A percentile compares a stretch with the other conserved stretches of the same genome.
Conservation (phyloP, 306 rosid species). For the Quercus cerris region DNA sequence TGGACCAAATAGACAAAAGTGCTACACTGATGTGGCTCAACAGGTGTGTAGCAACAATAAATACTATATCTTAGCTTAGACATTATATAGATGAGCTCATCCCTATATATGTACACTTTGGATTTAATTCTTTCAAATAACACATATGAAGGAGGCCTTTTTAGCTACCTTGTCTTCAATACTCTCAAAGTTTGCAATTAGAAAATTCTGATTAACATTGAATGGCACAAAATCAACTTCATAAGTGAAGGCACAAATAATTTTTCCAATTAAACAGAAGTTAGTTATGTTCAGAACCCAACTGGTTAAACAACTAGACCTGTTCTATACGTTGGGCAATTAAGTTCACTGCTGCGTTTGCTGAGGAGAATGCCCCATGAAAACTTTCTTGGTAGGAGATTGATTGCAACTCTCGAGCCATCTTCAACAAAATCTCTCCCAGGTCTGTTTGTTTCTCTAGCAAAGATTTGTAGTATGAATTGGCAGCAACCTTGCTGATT, state of each 20-base stretch:
- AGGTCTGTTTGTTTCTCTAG: constrained; percentile 58
- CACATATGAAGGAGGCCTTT: too few relatives aligned
- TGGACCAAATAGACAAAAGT: too few relatives aligned
- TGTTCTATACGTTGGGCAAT: constrained; percentile 64
- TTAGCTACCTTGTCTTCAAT: not conserved
- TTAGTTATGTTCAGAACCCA: not conserved
- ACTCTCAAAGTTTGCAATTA: not conserved
- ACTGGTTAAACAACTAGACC: constrained; percentile 3
- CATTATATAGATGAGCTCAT: too few relatives aligned
- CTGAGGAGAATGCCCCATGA: constrained; percentile 92
- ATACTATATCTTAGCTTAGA: too few relatives aligned
- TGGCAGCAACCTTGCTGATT: constrained; percentile 88
- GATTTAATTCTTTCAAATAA: not conserved
- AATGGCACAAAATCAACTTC: not conserved
- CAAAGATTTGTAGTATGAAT: constrained; percentile 63
- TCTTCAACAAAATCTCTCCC: constrained; percentile 78
- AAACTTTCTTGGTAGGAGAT: constrained; percentile 91
- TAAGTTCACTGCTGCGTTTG: constrained; percentile 87
- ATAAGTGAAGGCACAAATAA: not conserved
- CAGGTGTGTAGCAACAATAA: too few relatives aligned
- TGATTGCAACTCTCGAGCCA: constrained; percentile 62
- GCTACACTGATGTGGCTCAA: too few relatives aligned
- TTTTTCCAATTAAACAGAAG: not conserved
- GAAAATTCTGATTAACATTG: not conserved
- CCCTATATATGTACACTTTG: too few relatives aligned